Evolutionary conservation across 805 yeast species (phyloP).

Genomic region (Novakomyces olei): DNA sequence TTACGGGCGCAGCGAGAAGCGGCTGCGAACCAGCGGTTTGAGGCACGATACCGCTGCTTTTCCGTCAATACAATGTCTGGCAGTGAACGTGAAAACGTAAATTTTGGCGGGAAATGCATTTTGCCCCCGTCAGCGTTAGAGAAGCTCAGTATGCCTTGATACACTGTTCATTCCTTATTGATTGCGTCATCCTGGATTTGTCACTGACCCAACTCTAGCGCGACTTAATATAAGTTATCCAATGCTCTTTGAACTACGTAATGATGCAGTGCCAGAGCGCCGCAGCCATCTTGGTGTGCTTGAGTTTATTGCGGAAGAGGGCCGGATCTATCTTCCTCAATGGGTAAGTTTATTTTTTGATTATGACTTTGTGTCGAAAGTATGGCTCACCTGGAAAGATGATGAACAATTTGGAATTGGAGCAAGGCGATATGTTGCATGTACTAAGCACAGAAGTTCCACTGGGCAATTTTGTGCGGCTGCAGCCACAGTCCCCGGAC

Average conservation of each 20-base stretch:
- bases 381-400: slow-evolving; percentile 17
- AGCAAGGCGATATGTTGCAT: slow-evolving; percentile 63
- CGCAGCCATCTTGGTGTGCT: slow-evolving; percentile 81
- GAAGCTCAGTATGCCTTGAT: slow-evolving; percentile 26
- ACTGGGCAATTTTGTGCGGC: slow-evolving; percentile 67
- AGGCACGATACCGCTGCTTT: slow-evolving; percentile 77
- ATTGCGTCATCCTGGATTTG: not conserved
- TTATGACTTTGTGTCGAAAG: not conserved
- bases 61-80: slow-evolving; percentile 82
- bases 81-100: slow-evolving; percentile 40
- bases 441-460: slow-evolving; percentile 55
- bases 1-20: not conserved
- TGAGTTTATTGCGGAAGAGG: slow-evolving; percentile 94
- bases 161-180: not conserved
- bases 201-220: slow-evolving; percentile 16
- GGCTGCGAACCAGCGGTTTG: slow-evolving; percentile 26
- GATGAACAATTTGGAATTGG: slow-evolving; percentile 50
- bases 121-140: slow-evolving; percentile 82
- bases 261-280: slow-evolving; percentile 34
- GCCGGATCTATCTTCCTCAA: slow-evolving; percentile 78
- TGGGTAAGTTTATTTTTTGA: slow-evolving; percentile 27
- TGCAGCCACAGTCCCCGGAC: slow-evolving; percentile 88
- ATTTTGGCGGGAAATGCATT: slow-evolving; percentile 77
- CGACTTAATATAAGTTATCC: slow-evolving; percentile 88
- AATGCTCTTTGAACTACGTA: slow-evolving; percentile 66